Evolutionary conservation across 306 rosid species (phyloP), one percentile per base, ranked within the genome.

Genomic region (Begonia fuchsioides): DNA sequence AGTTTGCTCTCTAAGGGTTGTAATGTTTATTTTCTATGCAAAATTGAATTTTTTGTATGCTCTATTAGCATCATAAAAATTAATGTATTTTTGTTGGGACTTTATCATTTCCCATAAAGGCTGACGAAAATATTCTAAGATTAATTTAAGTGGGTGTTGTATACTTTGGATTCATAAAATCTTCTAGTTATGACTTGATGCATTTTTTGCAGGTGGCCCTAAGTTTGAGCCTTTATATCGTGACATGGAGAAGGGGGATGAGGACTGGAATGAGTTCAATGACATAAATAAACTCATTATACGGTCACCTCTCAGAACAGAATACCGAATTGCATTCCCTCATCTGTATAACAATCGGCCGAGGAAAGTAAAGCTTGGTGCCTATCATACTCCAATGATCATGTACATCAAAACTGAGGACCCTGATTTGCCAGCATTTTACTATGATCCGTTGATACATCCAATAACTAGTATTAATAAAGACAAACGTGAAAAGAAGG

Each of bases 211-310:
- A 90, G 98, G 98, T 58, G 98, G 98, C 51, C 98, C 98, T 40
- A 90, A 90, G 53, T 90, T 90, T 71, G 98, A 90, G 81, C 98
- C 98, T 12, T 71, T 90, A 66, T 90, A 90, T 55, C 94, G 98
- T 20, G 98, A 90, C 68, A 90, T 90, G 98, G 98, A 90, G 77
- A 90, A 90, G 69, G 98, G 98, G 52, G 98, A 90, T 54, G 98
- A 85, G 68, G 98, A 90, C 59, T 90, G 98, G 98, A 90, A 90
- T 63, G 98, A 90, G 83, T 90, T 90, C 60, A 90, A 90, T 71
- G 98, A 90, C 75, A 90, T 90, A 46, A 90, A 90, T 74, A 90
- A 90, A 53, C 98, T 90, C 61, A 85, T 90, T 65, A 90, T 90
- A 50, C 87, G 98, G 74, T 90, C 98, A 9, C 98, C 98, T 61